Conservation (phyloP, 345 rosid species). For the Corchorus capsularis region DNA sequence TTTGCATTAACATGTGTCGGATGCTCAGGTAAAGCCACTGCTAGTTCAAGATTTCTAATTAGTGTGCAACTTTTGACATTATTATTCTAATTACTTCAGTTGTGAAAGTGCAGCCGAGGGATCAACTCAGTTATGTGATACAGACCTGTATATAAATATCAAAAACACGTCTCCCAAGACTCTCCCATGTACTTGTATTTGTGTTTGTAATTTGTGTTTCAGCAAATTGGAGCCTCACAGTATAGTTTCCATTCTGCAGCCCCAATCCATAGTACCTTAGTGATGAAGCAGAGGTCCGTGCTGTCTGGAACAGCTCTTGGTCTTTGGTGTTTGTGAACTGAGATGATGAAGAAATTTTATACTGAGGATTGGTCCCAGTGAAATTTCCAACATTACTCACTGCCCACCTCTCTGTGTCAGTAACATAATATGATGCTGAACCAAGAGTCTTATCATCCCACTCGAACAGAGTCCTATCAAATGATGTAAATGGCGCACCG, state of each 20-base stretch:
- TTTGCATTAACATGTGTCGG: background rate
- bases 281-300: conserved; percentile 68
- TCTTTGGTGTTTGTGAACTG: conserved; percentile 43
- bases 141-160: conserved; percentile 59
- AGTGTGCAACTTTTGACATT: background rate
- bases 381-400: conserved; percentile 50
- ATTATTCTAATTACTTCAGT: background rate
- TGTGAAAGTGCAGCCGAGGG: background rate
- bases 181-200: conserved; percentile 33
- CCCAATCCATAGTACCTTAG: conserved; percentile 80
- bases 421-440: conserved; percentile 56
- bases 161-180: conserved; percentile 52
- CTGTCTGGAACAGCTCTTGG: conserved; percentile 51
- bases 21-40: background rate
- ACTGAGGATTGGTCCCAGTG: conserved; percentile 34
- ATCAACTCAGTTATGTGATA: background rate
- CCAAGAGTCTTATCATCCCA: conserved; percentile 54
- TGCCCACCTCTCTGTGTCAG: conserved; percentile 43
- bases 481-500: conserved; percentile 54
- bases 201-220: conserved; percentile 34
- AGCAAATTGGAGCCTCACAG: conserved; percentile 49
- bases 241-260: conserved; percentile 80
- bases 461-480: conserved; percentile 41
- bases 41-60: background rate
- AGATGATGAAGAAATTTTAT: conserved; percentile 28